These are phyloP conservation scores for Phialemoniopsis sp. DNA, from an alignment of 2,329 filamentous ascomycete genomes.

Conservation along the genomic window DNA sequence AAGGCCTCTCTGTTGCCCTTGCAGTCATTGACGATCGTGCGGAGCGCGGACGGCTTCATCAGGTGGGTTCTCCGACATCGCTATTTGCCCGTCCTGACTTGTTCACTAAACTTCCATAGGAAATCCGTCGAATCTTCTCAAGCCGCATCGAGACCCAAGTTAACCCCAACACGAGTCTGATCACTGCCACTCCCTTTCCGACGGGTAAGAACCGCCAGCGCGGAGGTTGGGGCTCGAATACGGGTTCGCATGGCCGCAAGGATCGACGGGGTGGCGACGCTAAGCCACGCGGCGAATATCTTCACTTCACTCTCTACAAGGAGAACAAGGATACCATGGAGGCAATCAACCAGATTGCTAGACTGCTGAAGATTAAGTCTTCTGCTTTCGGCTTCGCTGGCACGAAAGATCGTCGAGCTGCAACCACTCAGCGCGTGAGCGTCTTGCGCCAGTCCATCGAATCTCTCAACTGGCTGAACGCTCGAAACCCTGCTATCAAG, in stretches of 20 bases:
- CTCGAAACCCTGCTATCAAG: slow-evolving; percentile 56
- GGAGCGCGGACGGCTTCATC: slow-evolving; percentile 44
- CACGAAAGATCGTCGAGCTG: slow-evolving; percentile 85
- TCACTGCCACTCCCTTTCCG: slow-evolving; percentile 48
- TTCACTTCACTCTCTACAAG: slow-evolving; percentile 92
- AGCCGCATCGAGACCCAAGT: slow-evolving; percentile 75
- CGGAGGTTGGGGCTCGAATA: no score
- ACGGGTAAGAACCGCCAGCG: slow-evolving; percentile 3
- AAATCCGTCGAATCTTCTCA: slow-evolving; percentile 76
- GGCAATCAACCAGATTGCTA: slow-evolving; percentile 71
- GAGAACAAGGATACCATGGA: slow-evolving; percentile 98
- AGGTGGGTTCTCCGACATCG: slow-evolving; percentile 22
- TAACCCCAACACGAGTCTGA: slow-evolving; percentile 42
- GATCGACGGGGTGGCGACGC: no score
- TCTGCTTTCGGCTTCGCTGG: slow-evolving; percentile 75
- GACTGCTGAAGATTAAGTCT: slow-evolving; percentile 67
- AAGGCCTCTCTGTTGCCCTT: slow-evolving; percentile 29
- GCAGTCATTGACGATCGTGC: slow-evolving; percentile 37
- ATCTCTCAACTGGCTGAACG: slow-evolving; percentile 62
- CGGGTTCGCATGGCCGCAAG: no score
- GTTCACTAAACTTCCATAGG: slow-evolving; percentile 21
- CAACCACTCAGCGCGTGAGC: slow-evolving; percentile 79
- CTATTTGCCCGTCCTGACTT: not conserved
- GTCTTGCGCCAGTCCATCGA: slow-evolving; percentile 47
- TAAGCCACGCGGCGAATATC: slow-evolving; percentile 65